phyloP scores from a whole-genome alignment of 2,329 filamentous ascomycete genomes.

The Penicillium thymicola region DNA sequence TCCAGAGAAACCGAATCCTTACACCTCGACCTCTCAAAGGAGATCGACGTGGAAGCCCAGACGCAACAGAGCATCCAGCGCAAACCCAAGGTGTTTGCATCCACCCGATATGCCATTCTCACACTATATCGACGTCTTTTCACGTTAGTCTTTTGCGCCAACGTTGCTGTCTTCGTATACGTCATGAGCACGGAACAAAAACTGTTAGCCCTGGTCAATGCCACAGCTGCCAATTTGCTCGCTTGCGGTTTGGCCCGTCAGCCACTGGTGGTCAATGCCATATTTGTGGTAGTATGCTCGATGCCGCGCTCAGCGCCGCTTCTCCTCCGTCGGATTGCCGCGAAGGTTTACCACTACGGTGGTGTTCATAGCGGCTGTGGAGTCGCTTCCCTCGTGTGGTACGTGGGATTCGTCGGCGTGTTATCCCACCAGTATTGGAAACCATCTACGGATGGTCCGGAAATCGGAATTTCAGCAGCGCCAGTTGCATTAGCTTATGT shows the following conservation, averaged over 20 bases:
- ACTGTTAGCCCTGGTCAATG: constrained; percentile 41
- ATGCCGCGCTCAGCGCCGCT: constrained; percentile 48
- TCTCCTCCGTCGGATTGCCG: constrained; percentile 44
- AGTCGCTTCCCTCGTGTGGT: constrained; percentile 50
- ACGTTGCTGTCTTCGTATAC: constrained; percentile 37
- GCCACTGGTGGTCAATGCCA: constrained; percentile 52
- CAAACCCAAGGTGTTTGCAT: constrained; percentile 27
- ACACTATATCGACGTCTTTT: constrained; percentile 46
- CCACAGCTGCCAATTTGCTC: constrained; percentile 46
- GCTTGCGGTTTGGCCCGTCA: constrained; percentile 50
- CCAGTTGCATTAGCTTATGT: constrained; percentile 56
- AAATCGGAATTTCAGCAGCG: constrained; percentile 29
- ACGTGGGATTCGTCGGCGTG: constrained; percentile 36
- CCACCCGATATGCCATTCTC: constrained; percentile 37
- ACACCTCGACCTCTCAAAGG: background rate
- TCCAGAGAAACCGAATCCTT: constrained; percentile 11
- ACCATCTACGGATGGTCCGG: constrained; percentile 14
- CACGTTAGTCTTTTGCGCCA: constrained; percentile 40
- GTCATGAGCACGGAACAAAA: constrained; percentile 36
- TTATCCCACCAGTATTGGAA: constrained; percentile 34
- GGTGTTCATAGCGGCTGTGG: constrained; percentile 54
- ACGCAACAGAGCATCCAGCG: constrained; percentile 22
- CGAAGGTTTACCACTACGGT: constrained; percentile 55
- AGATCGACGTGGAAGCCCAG: constrained; percentile 32
- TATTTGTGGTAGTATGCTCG: constrained; percentile 47